A percentile compares a stretch with the other conserved stretches of the same genome.
These are phyloP conservation scores for Biscutella auriculata DNA, from an alignment of 441 rosid genomes.

Conservation along the genomic window DNA sequence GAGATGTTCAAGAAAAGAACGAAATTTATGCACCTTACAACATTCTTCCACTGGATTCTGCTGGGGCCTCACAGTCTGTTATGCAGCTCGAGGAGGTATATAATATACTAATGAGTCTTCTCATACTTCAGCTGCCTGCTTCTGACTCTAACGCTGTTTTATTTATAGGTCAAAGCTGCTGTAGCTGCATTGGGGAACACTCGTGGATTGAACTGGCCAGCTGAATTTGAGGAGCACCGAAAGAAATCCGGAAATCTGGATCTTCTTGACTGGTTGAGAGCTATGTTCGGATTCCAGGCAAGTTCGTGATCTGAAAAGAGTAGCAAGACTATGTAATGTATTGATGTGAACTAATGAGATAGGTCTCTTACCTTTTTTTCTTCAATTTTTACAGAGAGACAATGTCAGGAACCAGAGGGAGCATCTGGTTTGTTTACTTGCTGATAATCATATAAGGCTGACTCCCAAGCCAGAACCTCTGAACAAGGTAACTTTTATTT, in stretches of 20 bases:
- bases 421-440: conserved; percentile 83
- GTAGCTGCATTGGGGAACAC: conserved; percentile 84
- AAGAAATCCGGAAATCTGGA: conserved; percentile 81
- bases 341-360: neutral
- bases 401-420: conserved; percentile 94
- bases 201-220: conserved; percentile 80
- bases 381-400: conserved; percentile 56
- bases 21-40: conserved; percentile 92
- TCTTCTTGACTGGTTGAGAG: conserved; percentile 93
- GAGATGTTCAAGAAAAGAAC: conserved; percentile 92
- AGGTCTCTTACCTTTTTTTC: conserved; percentile 4
- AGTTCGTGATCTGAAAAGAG: conserved; percentile 18
- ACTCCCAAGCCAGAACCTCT: conserved; percentile 89
- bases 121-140: conserved; percentile 1
- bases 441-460: conserved; percentile 76
- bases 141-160: conserved; percentile 14
- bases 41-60: conserved; percentile 92
- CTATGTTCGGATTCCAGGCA: conserved; percentile 98
- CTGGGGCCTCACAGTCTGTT: conserved; percentile 79
- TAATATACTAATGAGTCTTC: neutral
- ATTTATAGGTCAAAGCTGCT: conserved; percentile 72
- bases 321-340: neutral
- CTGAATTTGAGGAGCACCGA: conserved; percentile 68
- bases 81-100: conserved; percentile 94
- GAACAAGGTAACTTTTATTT: conserved; percentile 47